Percentiles rank a stretch among this genome's conserved stretches.
Conservation (phyloP, 306 rosid genomes). For the Erythrophleum fordii region DNA sequence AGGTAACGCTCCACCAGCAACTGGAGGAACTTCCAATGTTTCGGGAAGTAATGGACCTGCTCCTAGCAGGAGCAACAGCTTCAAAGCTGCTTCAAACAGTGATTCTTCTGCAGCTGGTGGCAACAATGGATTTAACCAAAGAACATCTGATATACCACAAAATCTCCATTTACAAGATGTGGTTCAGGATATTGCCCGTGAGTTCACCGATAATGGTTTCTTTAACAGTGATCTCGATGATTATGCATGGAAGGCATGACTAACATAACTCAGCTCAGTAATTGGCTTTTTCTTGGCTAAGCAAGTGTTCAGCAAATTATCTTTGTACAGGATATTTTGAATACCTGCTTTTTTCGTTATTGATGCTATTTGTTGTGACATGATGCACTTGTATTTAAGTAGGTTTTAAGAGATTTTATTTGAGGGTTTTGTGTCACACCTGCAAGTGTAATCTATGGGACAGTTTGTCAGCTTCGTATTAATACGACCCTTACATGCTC, state of each 20-base stretch:
- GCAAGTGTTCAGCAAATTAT: constrained; percentile 48
- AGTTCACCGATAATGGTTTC: constrained; percentile 70
- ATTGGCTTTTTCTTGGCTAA: constrained; percentile 46
- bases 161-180: constrained; percentile 76
- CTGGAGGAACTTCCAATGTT: constrained; percentile 51
- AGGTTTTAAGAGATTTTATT: constrained; percentile 55
- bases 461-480: constrained; percentile 41
- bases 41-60: constrained; percentile 62
- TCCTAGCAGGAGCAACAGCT: constrained; percentile 85
- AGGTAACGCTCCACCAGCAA: constrained; percentile 49
- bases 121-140: constrained; percentile 72
- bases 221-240: constrained; percentile 82
- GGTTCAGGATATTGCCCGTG: constrained; percentile 65
- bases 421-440: constrained; percentile 36
- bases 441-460: constrained; percentile 82
- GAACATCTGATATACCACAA: constrained; percentile 66
- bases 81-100: constrained; percentile 85
- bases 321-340: constrained; percentile 76
- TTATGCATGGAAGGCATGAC: constrained; percentile 86
- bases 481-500: constrained; percentile 29
- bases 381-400: constrained; percentile 44
- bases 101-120: constrained; percentile 83
- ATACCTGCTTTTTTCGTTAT: constrained; percentile 49
- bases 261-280: constrained; percentile 51
- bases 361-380: constrained; percentile 52